Conservation (phyloP, 129 eudicot species). For the Flaveria ramosissima region DNA sequence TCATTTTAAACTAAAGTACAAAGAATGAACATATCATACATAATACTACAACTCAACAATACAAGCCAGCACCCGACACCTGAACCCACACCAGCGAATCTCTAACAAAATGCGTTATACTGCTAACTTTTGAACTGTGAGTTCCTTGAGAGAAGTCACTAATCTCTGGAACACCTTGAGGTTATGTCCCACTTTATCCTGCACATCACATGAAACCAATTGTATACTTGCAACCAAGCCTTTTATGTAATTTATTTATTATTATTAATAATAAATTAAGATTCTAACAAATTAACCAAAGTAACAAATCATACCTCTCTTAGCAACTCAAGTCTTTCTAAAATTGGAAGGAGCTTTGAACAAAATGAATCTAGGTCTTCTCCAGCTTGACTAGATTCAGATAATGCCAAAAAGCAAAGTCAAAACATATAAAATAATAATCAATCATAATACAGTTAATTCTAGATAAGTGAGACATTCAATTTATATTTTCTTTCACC, state of each 20-base stretch:
- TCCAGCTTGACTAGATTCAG: conserved; percentile 36
- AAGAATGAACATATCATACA: conserved; percentile 6
- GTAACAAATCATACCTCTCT: conserved; percentile 62
- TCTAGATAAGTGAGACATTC: not conserved
- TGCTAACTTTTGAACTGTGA: conserved; percentile 54
- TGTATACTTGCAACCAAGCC: not conserved
- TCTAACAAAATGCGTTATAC: conserved; percentile 15
- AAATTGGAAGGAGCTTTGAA: conserved; percentile 56
- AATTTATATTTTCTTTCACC: not conserved
- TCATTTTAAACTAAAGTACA: not conserved
- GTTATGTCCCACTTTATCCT: conserved; percentile 87
- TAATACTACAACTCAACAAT: conserved; percentile 5
- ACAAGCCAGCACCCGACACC: not conserved
- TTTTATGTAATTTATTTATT: not conserved
- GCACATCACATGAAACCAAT: conserved; percentile 18
- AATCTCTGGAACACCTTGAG: conserved; percentile 84
- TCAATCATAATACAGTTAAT: not conserved
- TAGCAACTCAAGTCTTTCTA: conserved; percentile 84
- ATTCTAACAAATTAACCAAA: conserved; percentile 12
- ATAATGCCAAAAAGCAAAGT: conserved; percentile 32
- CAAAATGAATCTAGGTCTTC: conserved; percentile 57
- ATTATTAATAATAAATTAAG: not conserved
- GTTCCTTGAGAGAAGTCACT: conserved; percentile 69
- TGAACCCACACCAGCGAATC: not conserved
- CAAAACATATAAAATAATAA: not conserved